Evolutionary conservation across 1,139 yeast genomes (phyloP).

Genomic region (Suhomyces guaymorum): DNA sequence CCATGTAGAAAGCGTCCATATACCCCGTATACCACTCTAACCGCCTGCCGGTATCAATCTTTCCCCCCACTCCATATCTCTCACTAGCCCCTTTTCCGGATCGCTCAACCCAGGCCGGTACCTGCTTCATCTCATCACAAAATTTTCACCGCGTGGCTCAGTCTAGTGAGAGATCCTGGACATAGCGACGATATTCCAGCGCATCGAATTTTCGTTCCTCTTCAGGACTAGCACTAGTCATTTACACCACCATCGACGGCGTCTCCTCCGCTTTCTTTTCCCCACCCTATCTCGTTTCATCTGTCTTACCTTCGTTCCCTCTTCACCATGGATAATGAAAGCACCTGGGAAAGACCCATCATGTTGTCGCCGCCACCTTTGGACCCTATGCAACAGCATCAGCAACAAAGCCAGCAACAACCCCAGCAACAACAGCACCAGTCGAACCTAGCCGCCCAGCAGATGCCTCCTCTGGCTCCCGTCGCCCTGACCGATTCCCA

Average conservation of each 20-base stretch:
- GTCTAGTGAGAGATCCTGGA: constrained; percentile 5
- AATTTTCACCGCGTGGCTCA: constrained; percentile 13
- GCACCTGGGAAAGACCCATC: constrained; percentile 35
- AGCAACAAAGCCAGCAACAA: no score
- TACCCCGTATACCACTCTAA: no score
- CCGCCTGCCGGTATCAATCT: no score
- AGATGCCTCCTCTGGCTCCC: no score
- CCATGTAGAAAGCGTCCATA: no score
- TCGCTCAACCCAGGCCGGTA: no score
- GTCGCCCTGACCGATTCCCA: no score
- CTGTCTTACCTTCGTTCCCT: neutral
- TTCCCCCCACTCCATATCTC: constrained; percentile 1
- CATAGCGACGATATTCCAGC: constrained; percentile 7
- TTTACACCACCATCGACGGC: constrained; percentile 2
- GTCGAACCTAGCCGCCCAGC: constrained; percentile 3
- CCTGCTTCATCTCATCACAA: constrained; percentile 13
- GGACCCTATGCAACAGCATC: no score
- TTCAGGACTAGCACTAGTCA: constrained; percentile 5
- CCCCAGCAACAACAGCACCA: no score
- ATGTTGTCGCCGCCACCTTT: constrained; percentile 46
- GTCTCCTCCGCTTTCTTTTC: neutral
- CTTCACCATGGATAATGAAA: constrained; percentile 14
- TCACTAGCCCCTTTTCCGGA: no score
- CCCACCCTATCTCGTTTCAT: neutral
- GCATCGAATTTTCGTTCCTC: constrained; percentile 1